These are phyloP conservation scores for Cornus controversa DNA, from an alignment of 148 eudicot genomes.

Conservation along the genomic window DNA sequence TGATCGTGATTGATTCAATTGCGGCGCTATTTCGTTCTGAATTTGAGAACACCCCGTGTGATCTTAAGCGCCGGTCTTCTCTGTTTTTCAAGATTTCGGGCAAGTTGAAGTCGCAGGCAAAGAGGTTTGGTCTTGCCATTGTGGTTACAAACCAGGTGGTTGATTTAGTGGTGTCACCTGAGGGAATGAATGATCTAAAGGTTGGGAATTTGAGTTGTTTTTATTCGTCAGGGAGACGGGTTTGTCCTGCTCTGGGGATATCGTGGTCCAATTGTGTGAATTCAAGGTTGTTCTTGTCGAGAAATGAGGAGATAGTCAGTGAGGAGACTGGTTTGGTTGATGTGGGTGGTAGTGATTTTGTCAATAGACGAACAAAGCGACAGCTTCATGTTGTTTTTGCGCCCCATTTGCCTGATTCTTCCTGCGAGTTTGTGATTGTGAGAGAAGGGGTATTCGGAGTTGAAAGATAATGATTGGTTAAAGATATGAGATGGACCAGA, in stretches of 20 bases:
- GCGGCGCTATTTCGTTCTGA: conserved; percentile 78
- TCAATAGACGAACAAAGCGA: conserved; percentile 41
- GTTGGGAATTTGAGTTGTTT: conserved; percentile 61
- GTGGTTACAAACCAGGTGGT: conserved; percentile 83
- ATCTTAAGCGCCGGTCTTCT: conserved; percentile 55
- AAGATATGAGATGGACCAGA: not conserved
- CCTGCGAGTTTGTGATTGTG: conserved; percentile 58
- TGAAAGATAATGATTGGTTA: conserved; percentile 17
- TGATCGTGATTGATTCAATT: conserved; percentile 74
- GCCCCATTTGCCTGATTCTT: conserved; percentile 82
- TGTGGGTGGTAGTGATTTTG: conserved; percentile 28
- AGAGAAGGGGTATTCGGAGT: conserved; percentile 75
- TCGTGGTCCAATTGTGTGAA: conserved; percentile 91
- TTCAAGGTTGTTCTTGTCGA: conserved; percentile 72
- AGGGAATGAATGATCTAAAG: conserved; percentile 41
- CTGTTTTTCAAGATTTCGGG: conserved; percentile 70
- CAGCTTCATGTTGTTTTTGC: conserved; percentile 69
- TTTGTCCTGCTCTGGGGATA: conserved; percentile 80
- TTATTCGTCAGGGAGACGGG: conserved; percentile 67
- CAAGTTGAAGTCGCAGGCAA: conserved; percentile 53
- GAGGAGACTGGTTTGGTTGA: conserved; percentile 34
- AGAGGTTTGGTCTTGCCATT: conserved; percentile 66
- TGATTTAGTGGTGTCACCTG: conserved; percentile 52
- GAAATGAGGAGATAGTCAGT: conserved; percentile 46
- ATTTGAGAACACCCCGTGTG: conserved; percentile 57